Base-by-base conservation (phyloP, 2,329 filamentous ascomycete genomes). In the Arthrinium puccinioides region DNA sequence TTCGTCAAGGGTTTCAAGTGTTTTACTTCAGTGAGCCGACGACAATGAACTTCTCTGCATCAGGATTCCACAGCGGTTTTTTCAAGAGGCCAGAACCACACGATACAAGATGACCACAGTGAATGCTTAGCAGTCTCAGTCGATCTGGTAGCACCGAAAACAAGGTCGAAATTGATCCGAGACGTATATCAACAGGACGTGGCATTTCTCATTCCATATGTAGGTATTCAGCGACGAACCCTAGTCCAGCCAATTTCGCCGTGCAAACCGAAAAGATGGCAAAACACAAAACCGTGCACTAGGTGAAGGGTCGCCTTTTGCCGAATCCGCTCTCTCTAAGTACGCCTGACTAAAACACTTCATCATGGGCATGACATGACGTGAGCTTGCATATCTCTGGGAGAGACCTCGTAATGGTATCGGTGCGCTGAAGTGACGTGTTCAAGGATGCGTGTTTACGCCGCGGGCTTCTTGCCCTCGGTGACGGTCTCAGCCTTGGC, bases 401-500 rank as follows among this genome's bases (percentile, higher is more conserved):
- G 29, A 10, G 40, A n/a, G 29, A 29, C 21, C 16, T 44, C 26
- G 33, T 39, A 20, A 9, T 16, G 19, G 11, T n/a, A 13, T 18
- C 14, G 23, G 28, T 14, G 21, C 28, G 13, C 20, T 21, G 21
- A 15, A 6, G 9, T 11, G 15, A 29, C 16, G 24, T 20, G 24
- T 35, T 18, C 37, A 23, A 19, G 33, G 36, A 33, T 32, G 31
- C 41, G 48, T 44, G 36, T 46, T 45, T 44, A 42, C 18, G 39
- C 43, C 13, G 40, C 37, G 20, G 46, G 37, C 35, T 48, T 54
- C 43, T 52, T 55, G 41, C 41, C 44, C n/a, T n/a, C n/a, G n/a
- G n/a, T n/a, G n/a, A n/a, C n/a, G 24, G n/a, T n/a, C n/a, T n/a
- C n/a, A n/a, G n/a, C n/a, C n/a, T n/a, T n/a, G n/a, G n/a, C n/a